phyloP scores from a whole-genome alignment of 129 eudicot species.

The Flaveria linearis region DNA sequence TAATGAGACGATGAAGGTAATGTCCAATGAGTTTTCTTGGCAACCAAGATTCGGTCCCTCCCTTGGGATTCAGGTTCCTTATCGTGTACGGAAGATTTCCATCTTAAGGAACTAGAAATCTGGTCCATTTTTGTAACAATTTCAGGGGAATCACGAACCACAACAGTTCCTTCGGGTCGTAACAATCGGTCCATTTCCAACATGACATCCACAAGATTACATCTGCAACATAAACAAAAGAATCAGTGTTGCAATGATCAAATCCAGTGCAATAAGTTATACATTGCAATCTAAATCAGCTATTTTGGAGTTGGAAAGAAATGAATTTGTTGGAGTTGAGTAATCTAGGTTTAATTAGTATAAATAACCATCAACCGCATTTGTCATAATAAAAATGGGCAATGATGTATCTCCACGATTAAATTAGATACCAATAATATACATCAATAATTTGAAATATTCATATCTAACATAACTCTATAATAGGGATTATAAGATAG shows the following conservation, averaged over 20 bases:
- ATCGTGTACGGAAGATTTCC: conserved; percentile 63
- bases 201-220: conserved; percentile 84
- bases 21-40: conserved; percentile 68
- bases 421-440: too few species aligned
- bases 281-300: too few species aligned
- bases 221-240: conserved; percentile 43
- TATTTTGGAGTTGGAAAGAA: not conserved
- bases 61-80: conserved; percentile 78
- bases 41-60: conserved; percentile 69
- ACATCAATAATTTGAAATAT: too few species aligned
- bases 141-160: conserved; percentile 85
- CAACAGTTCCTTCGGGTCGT: conserved; percentile 82
- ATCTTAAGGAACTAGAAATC: conserved; percentile 60
- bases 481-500: too few species aligned
- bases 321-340: not conserved
- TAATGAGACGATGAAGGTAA: conserved; percentile 53
- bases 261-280: not conserved
- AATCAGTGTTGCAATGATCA: conserved; percentile 6
- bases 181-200: conserved; percentile 85
- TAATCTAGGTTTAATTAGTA: not conserved
- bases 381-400: too few species aligned
- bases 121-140: conserved; percentile 61
- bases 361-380: too few species aligned
- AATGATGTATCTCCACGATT: too few species aligned
- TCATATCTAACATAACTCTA: too few species aligned